Conservation (phyloP, 495 filamentous ascomycete species). For the Tuber indicum region DNA sequence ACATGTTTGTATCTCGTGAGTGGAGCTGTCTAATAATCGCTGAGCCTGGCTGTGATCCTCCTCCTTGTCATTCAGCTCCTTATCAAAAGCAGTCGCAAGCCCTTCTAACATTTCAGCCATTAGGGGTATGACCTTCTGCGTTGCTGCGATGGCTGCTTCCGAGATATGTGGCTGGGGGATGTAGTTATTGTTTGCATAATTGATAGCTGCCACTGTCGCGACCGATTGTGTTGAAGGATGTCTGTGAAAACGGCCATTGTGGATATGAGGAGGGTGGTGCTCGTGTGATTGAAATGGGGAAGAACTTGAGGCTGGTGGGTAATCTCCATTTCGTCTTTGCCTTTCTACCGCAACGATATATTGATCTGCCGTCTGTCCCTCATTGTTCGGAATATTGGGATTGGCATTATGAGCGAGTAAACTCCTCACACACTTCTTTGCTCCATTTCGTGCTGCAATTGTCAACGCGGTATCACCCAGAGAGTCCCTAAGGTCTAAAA, state of each 20-base stretch:
- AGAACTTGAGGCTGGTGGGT: slow-evolving; percentile 34
- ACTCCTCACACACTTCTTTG: slow-evolving; percentile 64
- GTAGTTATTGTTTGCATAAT: slow-evolving; percentile 30
- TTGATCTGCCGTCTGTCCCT: slow-evolving; percentile 70
- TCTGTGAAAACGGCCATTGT: slow-evolving; percentile 32
- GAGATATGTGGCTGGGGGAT: slow-evolving; percentile 41
- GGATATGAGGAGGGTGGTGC: slow-evolving; percentile 22
- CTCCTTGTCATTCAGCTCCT: slow-evolving; percentile 43
- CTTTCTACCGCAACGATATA: slow-evolving; percentile 50
- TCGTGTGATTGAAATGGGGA: slow-evolving; percentile 38
- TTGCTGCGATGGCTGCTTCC: slow-evolving; percentile 43
- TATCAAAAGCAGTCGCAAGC: slow-evolving; percentile 42
- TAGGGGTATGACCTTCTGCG: slow-evolving; percentile 43
- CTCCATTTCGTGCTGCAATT: slow-evolving; percentile 73
- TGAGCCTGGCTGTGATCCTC: slow-evolving; percentile 43
- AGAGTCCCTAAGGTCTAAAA: slow-evolving; percentile 68
- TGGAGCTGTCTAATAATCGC: slow-evolving; percentile 40
- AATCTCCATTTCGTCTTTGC: slow-evolving; percentile 33
- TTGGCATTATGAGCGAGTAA: slow-evolving; percentile 65
- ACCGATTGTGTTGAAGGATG: slow-evolving; percentile 36
- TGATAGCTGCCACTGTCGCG: slow-evolving; percentile 36
- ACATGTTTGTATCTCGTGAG: slow-evolving; percentile 40
- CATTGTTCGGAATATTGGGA: slow-evolving; percentile 70
- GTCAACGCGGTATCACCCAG: slow-evolving; percentile 85
- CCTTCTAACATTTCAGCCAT: slow-evolving; percentile 44